Evolutionary conservation across 1,139 yeast species (phyloP).

Genomic region (Diutina ranongensis): DNA sequence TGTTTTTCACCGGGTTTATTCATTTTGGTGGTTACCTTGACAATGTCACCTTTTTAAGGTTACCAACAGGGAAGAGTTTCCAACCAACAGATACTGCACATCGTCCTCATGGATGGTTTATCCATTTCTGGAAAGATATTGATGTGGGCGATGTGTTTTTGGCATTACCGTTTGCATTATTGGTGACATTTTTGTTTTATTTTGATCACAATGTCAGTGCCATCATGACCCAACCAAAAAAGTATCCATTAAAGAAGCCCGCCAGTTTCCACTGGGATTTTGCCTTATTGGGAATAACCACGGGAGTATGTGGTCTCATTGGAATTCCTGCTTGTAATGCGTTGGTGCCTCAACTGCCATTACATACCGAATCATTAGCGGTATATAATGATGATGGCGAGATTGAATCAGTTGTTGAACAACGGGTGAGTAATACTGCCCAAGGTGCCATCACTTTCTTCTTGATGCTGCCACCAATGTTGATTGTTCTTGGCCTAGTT

Average conservation of each 20-base stretch:
- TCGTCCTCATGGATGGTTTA: constrained; percentile 58
- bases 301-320: constrained; percentile 74
- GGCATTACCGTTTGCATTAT: constrained; percentile 85
- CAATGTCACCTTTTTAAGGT: constrained; percentile 36
- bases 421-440: constrained; percentile 67
- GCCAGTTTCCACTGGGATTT: constrained; percentile 92
- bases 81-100: constrained; percentile 47
- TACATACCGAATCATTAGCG: constrained; percentile 73
- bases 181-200: constrained; percentile 73
- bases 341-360: constrained; percentile 90
- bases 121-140: constrained; percentile 63
- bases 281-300: constrained; percentile 69
- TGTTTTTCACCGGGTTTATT: constrained; percentile 84
- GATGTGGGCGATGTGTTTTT: constrained; percentile 66
- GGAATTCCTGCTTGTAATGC: constrained; percentile 98
- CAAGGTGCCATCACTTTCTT: constrained; percentile 81
- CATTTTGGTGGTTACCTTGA: constrained; percentile 76
- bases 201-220: constrained; percentile 95
- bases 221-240: constrained; percentile 77
- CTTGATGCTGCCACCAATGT: constrained; percentile 81
- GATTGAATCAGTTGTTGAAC: constrained; percentile 68
- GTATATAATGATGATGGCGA: constrained; percentile 35
- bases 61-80: constrained; percentile 68
- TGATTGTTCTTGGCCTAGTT: constrained; percentile 69
- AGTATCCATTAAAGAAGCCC: constrained; percentile 75